Base-by-base conservation (phyloP, 208 protist species). In the Tetramitus jugosus region DNA sequence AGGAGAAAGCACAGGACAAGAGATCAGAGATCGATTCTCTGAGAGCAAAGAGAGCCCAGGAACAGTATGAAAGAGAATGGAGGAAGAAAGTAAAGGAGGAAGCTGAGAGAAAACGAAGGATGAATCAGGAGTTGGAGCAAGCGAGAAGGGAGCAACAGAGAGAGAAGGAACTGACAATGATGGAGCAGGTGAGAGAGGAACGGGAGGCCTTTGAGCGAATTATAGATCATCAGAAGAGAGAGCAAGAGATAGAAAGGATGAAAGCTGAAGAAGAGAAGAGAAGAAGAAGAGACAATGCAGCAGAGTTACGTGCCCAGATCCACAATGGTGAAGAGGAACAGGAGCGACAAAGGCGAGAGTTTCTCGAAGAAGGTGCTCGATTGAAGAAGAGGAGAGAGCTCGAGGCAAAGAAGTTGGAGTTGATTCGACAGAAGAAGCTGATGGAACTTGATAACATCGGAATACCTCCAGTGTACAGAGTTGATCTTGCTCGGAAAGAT, bases 1-100 rank as follows among this genome's bases (percentile, higher is more conserved):
- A 96, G 81, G 84, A 95, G 82, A 88, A 90, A 23, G 87, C 88
- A 68, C 90, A 94, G 82, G 89, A 94, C 84, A 95, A 94, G 81
- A 90, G 90, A 67, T 86, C 87, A 10, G 87, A 95, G 81, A 76
- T 94, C 20, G 93, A 96, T 82, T 91, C 93, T 45, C 87, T 96
- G 37, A 90, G 92, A 37, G 93, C 91, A 23, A 85, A 85, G 31
- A 90, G 93, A 23, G 89, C 89, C 37, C 90, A 94, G 81, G 91
- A 94, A 77, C 86, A 89, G 23, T 85, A 93, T 82, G 85, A 86
- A 29, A 84, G 92, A 8, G 93, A 95, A 77, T 81, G 85, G 76
- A 78, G 86, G 6, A 80, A 82, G 37, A 93, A 95, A 84, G 91
- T 94, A 64, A 85, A 84, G 79, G 90, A 94, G 76, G 81, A 83